phyloP scores from a whole-genome alignment of 495 filamentous ascomycete genomes.

The Xylaria cubensis region DNA sequence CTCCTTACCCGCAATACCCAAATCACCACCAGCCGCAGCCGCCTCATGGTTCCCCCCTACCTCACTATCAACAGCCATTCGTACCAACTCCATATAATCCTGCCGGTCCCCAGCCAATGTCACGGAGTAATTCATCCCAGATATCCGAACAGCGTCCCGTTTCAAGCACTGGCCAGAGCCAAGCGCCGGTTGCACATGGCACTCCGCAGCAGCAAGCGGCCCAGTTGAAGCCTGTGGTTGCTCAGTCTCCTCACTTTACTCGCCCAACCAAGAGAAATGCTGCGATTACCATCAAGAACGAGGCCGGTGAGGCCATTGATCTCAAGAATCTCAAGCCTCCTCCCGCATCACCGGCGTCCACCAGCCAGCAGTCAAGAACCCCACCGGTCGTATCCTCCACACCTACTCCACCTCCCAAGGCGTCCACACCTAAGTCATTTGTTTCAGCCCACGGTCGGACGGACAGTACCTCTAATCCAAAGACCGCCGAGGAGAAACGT shows the following conservation, averaged over 20 bases:
- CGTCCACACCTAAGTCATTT: conserved; percentile 48
- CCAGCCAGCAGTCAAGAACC: conserved; percentile 57
- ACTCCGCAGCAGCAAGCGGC: conserved; percentile 59
- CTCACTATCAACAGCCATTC: conserved; percentile 57
- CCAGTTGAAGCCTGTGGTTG: conserved; percentile 64
- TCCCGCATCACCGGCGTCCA: conserved; percentile 55
- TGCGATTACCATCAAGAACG: conserved; percentile 78
- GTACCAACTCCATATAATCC: conserved; percentile 57
- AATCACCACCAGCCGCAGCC: conserved; percentile 54
- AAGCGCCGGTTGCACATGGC: conserved; percentile 53
- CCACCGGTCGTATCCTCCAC: conserved; percentile 60
- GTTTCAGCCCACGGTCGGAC: conserved; percentile 54
- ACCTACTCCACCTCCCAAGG: conserved; percentile 58
- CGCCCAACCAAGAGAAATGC: conserved; percentile 68
- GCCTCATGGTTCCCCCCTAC: conserved; percentile 46
- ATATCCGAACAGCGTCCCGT: conserved; percentile 73
- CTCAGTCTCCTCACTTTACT: conserved; percentile 65
- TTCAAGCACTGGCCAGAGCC: conserved; percentile 74
- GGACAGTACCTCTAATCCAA: conserved; percentile 51
- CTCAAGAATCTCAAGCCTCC: conserved; percentile 47
- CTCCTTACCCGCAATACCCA: conserved; percentile 53
- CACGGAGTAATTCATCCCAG: conserved; percentile 81
- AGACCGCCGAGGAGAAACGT: conserved; percentile 58
- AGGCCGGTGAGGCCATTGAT: conserved; percentile 67
- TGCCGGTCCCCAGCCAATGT: conserved; percentile 71